Evolutionary conservation across 805 yeast genomes (phyloP).

Genomic region (Kazachstania psychrophila): DNA sequence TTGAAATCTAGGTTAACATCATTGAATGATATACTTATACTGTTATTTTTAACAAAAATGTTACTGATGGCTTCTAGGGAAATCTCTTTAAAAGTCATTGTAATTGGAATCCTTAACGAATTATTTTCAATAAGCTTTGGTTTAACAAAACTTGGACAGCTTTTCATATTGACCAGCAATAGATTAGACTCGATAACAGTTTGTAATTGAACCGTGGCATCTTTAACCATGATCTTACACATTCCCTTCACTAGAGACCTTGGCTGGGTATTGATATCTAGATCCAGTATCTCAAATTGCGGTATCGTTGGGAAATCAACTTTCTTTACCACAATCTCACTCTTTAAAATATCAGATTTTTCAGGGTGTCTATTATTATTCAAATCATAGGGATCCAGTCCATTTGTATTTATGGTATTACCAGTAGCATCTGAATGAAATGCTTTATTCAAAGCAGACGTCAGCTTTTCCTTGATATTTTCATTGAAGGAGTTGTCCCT

Average conservation of each 20-base stretch:
- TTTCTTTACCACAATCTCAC: conserved; percentile 26
- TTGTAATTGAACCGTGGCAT: conserved; percentile 27
- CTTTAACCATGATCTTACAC: conserved; percentile 27
- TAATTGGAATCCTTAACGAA: conserved; percentile 29
- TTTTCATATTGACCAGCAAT: conserved; percentile 21
- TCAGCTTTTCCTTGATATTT: conserved; percentile 21
- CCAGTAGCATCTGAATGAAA: conserved; percentile 3
- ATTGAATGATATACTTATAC: conserved; percentile 30
- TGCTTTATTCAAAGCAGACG: conserved; percentile 19
- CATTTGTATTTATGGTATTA: background rate
- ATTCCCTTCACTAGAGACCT: conserved; percentile 29
- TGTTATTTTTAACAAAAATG: conserved; percentile 26
- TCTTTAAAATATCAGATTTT: conserved; percentile 15
- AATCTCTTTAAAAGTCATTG: conserved; percentile 28
- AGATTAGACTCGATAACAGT: conserved; percentile 31
- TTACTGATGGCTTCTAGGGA: conserved; percentile 30
- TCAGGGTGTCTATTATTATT: background rate
- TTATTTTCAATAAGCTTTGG: conserved; percentile 28
- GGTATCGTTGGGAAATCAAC: conserved; percentile 27
- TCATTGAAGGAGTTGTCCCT: conserved; percentile 26
- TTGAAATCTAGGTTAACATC: conserved; percentile 30
- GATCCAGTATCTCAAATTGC: conserved; percentile 27
- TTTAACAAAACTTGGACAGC: conserved; percentile 24
- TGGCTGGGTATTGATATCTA: conserved; percentile 27
- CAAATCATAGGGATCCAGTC: background rate